Percentiles rank a stretch among this genome's conserved stretches.
Evolutionary conservation across 2,329 filamentous ascomycete genomes (phyloP).

Genomic region (Colletotrichum theobromicola): DNA sequence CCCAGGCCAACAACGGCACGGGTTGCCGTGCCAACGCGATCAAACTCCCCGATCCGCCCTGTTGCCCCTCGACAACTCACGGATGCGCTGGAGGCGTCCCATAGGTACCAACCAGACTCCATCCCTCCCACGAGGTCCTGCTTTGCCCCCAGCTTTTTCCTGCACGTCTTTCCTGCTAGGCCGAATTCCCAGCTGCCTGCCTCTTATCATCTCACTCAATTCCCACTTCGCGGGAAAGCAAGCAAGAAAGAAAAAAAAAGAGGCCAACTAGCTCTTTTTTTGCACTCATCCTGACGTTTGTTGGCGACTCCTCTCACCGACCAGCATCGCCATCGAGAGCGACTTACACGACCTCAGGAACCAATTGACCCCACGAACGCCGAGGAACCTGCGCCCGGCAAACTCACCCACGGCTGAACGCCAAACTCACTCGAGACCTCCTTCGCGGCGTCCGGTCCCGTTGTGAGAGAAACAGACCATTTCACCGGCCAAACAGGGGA

Average conservation of each 20-base stretch:
- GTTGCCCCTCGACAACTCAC: conserved; percentile 21
- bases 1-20: not conserved
- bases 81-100: conserved; percentile 10
- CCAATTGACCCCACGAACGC: not conserved
- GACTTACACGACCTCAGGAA: not conserved
- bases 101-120: not conserved
- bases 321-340: not conserved
- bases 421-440: not conserved
- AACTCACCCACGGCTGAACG: not conserved
- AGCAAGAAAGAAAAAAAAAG: not conserved
- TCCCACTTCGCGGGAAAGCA: not conserved
- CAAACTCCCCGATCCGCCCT: conserved; percentile 16
- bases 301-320: not conserved
- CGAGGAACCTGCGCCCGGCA: not conserved
- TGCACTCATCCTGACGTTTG: not conserved
- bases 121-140: not conserved
- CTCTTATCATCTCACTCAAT: not conserved
- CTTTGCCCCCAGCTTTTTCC: not conserved
- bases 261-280: not conserved
- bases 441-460: conserved; percentile 10
- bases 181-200: not conserved
- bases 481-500: not conserved
- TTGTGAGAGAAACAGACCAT: not conserved
- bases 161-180: not conserved
- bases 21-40: conserved; percentile 11